Conservation (phyloP, 75 land plant genomes). For the Cupressus sempervirens region DNA sequence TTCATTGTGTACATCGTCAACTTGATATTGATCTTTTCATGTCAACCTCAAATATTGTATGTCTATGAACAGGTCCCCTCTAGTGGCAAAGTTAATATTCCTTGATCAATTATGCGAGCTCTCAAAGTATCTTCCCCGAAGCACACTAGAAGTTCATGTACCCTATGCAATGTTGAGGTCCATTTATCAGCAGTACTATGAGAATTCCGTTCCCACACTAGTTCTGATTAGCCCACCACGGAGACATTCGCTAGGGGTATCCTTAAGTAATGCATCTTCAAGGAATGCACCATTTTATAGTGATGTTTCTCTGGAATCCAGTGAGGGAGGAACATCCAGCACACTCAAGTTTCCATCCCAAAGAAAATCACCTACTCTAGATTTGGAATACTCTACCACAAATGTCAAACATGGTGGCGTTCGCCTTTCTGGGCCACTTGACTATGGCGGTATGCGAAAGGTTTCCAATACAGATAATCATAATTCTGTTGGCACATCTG, state of each 20-base stretch:
- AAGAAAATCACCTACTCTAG: slow-evolving; percentile 6
- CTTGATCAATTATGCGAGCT: slow-evolving; percentile 92
- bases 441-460: slow-evolving; percentile 68
- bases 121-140: slow-evolving; percentile 78
- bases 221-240: slow-evolving; percentile 48
- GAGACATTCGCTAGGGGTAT: slow-evolving; percentile 39
- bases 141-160: slow-evolving; percentile 73
- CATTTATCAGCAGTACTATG: slow-evolving; percentile 82
- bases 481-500: slow-evolving; percentile 29
- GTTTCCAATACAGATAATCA: slow-evolving; percentile 65
- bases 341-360: slow-evolving; percentile 23
- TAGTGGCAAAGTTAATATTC: slow-evolving; percentile 86
- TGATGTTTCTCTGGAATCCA: slow-evolving; percentile 7
- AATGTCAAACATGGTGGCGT: slow-evolving; percentile 3
- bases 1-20: not conserved
- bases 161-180: slow-evolving; percentile 92
- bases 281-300: slow-evolving; percentile 12
- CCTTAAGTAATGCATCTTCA: slow-evolving; percentile 52
- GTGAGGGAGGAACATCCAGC: slow-evolving; percentile 12
- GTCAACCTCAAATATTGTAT: not conserved
- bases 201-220: slow-evolving; percentile 52
- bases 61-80: slow-evolving; percentile 46
- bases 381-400: slow-evolving; percentile 17
- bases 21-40: not conserved
- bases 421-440: slow-evolving; percentile 85